Base-by-base conservation (phyloP, 2,329 filamentous ascomycete species). In the Alternaria sp. region DNA sequence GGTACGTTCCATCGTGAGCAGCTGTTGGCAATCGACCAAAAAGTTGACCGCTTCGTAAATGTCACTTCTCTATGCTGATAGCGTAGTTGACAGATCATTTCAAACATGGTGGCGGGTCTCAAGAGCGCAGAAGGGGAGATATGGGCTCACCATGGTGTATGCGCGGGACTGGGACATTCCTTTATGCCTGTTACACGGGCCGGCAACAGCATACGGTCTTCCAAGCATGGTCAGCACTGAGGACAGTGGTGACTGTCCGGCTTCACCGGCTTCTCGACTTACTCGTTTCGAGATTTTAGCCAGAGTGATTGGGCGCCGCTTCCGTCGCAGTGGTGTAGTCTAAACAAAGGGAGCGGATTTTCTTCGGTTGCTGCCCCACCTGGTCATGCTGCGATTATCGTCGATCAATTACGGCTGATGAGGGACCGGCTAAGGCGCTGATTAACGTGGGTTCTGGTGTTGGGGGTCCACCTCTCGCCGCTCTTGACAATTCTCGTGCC, bases 331-430 rank as follows among this genome's bases (percentile, higher is more conserved):
- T 36, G 20, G 25, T 43, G 49, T 36, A 22, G 9, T 36, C 25
- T 10, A n/a, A 32, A 50, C 38, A 34, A 57, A 32, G 32, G 30
- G n/a, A 40, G 25, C 43, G 27, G 32, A 30, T n/a, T 56, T 41
- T 22, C 11, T 41, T 52, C 41, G 48, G 46, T 20, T 44, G 45
- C 36, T 45, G 28, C 40, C 54, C 32, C 34, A 27, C 46, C 18
- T 52, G 8, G 44, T 56, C 46, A 48, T 51, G 14, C 30, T n/a
- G 12, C 32, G 11, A n/a, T 22, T 18, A 51, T 36, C 32, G 38
- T 60, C 46, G 46, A 57, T 52, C 48, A 38, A 32, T 41, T 10
- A 52, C 46, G 48, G 25, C 46, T 52, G 58, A 52, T 50, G 36
- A 57, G n/a, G 28, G 28, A 40, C 46, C 48, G 49, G 54, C 59